Base-by-base conservation (phyloP, 208 protist species). In the Acanthamoeba rhysodes region DNA sequence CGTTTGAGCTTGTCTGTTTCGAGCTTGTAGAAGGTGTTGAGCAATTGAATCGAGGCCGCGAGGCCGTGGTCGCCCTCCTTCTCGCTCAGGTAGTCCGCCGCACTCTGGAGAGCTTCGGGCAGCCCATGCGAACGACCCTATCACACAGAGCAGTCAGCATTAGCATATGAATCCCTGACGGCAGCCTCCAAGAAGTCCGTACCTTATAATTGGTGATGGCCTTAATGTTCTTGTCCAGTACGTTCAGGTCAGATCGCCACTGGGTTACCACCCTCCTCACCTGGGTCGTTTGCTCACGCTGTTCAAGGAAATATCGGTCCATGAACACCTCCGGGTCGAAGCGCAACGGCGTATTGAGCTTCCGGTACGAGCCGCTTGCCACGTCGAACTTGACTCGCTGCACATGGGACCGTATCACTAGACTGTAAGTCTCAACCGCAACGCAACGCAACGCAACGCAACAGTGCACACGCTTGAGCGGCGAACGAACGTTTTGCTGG, bases 171-270 rank as follows among this genome's bases (percentile, higher is more conserved):
- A 41, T 3, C 37, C 37, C 37, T 41, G 37, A 41, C 37, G 37
- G n/a, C 14, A 24, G 48, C 2, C 37, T 41, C 37, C 10, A 62
- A 32, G 50, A 87, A 87, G 6, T 9, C 2, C 80, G 34, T 12
- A 93, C 87, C 87, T 93, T 93, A 34, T 74, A 93, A 34, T 93
- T 45, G 62, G 87, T 93, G 64, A 93, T 93, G 87, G 87, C 55
- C 24, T 74, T 66, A 59, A 93, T 93, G 22, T 93, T n/a, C 37
- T 37, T 74, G 50, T 93, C 87, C 18, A 93, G 64, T 10, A 57
- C 62, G 41, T 34, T 53, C 20, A 93, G 62, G 34, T 93, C 87
- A 27, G 87, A 27, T 10, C 87, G 55, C 87, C 87, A 93, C 37
- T 93, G 87, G 32, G 22, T 34, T 9, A 93, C 87, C 24, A 76